These are phyloP conservation scores for Blastobotrys raffinosifermentans DNA, from an alignment of 1,139 yeast genomes.

Conservation along the genomic window DNA sequence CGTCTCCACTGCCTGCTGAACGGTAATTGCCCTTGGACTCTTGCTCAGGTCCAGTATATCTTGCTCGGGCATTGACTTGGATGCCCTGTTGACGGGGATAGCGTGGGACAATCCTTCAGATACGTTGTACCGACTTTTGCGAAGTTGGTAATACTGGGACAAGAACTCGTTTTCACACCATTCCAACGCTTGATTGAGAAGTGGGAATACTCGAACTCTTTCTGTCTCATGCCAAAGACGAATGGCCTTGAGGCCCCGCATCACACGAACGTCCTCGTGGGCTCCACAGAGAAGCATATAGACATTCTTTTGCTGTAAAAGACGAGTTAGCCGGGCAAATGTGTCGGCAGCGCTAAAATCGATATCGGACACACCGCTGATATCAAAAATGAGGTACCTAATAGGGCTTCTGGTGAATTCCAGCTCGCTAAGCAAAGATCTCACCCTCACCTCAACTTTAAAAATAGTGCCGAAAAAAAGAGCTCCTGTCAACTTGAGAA, in stretches of 20 bases:
- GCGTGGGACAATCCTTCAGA: constrained; percentile 9
- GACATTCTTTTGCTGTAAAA: constrained; percentile 63
- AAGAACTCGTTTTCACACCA: constrained; percentile 95
- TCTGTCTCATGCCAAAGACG: constrained; percentile 19
- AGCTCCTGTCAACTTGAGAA: constrained; percentile 79
- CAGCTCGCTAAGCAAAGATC: constrained; percentile 54
- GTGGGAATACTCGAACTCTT: constrained; percentile 55
- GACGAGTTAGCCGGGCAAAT: constrained; percentile 76
- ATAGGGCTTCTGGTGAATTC: constrained; percentile 51
- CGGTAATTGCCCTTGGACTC: constrained; percentile 60
- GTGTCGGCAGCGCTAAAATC: constrained; percentile 98
- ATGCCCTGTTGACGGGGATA: constrained; percentile 5
- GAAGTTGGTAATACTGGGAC: constrained; percentile 50
- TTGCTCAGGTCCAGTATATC: constrained; percentile 28
- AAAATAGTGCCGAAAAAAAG: constrained; percentile 94
- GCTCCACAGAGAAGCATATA: constrained; percentile 78
- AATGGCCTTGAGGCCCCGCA: constrained; percentile 23
- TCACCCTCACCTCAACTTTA: constrained; percentile 72
- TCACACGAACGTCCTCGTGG: constrained; percentile 52
- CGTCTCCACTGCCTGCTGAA: constrained; percentile 56
- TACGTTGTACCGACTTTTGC: constrained; percentile 26
- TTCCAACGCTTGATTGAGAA: constrained; percentile 82
- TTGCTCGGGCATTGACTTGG: background rate
- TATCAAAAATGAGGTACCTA: constrained; percentile 75
- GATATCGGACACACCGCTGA: constrained; percentile 73